phyloP scores from a whole-genome alignment of 2,329 filamentous ascomycete species.

The Xylaria sp. region DNA sequence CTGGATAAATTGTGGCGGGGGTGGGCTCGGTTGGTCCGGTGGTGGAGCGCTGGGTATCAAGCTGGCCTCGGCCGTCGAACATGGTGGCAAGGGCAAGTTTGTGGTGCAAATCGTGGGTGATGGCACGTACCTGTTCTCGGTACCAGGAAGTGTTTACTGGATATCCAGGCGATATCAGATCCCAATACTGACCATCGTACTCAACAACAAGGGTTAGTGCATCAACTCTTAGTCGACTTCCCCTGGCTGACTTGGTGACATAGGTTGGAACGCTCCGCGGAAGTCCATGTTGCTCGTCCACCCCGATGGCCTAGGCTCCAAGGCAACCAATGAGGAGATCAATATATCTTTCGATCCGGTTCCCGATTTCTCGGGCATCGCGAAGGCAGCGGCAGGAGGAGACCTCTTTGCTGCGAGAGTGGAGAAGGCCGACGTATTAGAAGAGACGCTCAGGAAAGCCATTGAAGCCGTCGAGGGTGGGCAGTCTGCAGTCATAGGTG shows the following conservation, averaged over 20 bases:
- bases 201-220: conserved; percentile 65
- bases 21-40: conserved; percentile 65
- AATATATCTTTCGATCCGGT: conserved; percentile 69
- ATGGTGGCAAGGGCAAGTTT: conserved; percentile 58
- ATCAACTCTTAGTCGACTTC: neutral
- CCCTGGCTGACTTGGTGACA: conserved; percentile 13
- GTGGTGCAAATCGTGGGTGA: conserved; percentile 68
- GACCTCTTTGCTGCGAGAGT: conserved; percentile 63
- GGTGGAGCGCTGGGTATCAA: conserved; percentile 63
- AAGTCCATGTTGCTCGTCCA: conserved; percentile 68
- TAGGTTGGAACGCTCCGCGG: conserved; percentile 69
- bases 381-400: conserved; percentile 68
- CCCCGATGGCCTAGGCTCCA: conserved; percentile 65
- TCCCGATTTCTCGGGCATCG: conserved; percentile 70
- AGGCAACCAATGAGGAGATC: conserved; percentile 69
- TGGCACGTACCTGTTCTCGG: conserved; percentile 66
- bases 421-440: conserved; percentile 59
- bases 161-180: conserved; percentile 65
- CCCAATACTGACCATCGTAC: conserved; percentile 64
- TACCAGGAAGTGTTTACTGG: conserved; percentile 67
- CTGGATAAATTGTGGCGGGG: conserved; percentile 65
- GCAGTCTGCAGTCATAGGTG: conserved; percentile 62
- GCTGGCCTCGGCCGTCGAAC: conserved; percentile 55
- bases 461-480: conserved; percentile 63
- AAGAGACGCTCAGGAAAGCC: conserved; percentile 60